Evolutionary conservation across 2,329 filamentous ascomycete genomes (phyloP).

Genomic region (Parastagonospora avenae): DNA sequence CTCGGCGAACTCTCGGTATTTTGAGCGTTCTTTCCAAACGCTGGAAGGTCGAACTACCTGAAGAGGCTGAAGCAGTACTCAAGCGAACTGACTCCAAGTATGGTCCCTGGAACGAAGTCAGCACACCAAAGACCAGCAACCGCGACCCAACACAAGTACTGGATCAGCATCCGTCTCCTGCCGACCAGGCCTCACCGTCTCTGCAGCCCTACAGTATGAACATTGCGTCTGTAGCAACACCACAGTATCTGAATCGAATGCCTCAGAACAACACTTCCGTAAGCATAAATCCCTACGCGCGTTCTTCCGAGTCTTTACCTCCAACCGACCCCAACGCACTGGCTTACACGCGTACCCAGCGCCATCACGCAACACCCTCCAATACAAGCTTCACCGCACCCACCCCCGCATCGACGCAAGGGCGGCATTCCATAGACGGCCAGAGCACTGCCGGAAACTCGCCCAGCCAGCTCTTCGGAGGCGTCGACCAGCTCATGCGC

Average conservation of each 20-base stretch:
- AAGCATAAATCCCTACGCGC: conserved; percentile 28
- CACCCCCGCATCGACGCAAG: conserved; percentile 28
- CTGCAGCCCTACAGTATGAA: conserved; percentile 40
- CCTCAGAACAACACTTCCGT: conserved; percentile 26
- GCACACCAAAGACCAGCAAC: conserved; percentile 29
- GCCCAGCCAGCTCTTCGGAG: conserved; percentile 62
- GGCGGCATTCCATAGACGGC: conserved; percentile 34
- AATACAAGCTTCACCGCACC: conserved; percentile 21
- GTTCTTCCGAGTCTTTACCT: conserved; percentile 36
- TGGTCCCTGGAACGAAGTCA: conserved; percentile 61
- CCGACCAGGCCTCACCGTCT: conserved; percentile 27
- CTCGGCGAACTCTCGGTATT: conserved; percentile 81
- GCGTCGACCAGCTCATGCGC: conserved; percentile 64
- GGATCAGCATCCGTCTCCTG: conserved; percentile 24
- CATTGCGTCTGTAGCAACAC: conserved; percentile 28
- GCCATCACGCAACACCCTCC: conserved; percentile 24
- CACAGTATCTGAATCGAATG: conserved; percentile 31
- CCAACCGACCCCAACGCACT: conserved; percentile 37
- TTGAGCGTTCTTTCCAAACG: conserved; percentile 84
- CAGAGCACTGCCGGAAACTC: conserved; percentile 42
- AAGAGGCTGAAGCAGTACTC: conserved; percentile 79
- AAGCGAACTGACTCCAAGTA: conserved; percentile 79
- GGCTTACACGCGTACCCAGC: conserved; percentile 40
- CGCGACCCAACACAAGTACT: conserved; percentile 20
- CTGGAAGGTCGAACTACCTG: conserved; percentile 85